Base-by-base conservation (phyloP, 306 rosid species). In the Sphenostylis stenocarpa region DNA sequence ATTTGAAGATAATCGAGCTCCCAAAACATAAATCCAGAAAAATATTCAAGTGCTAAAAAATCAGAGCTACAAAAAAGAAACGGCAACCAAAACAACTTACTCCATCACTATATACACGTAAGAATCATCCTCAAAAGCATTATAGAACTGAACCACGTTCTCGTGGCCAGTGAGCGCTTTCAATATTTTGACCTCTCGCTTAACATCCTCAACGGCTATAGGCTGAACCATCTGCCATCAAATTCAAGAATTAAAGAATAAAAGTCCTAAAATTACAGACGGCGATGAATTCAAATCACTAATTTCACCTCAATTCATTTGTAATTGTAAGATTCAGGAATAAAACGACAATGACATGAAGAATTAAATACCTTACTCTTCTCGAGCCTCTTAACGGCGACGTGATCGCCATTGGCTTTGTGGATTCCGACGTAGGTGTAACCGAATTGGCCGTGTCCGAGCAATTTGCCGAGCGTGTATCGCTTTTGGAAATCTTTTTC, bases 401-500 rank as follows among this genome's bases (percentile, higher is more conserved):
- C 97, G 28, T 93, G 91, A 82, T 91, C 87, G 67, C 88, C 97
- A 75, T 85, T 86, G 33, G 64, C 81, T 80, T 84, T 89, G 69
- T 91, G 89, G 15, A 77, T 74, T n/a, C 90, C 97, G 5, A 86
- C 95, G 65, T 82, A 91, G 15, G 97, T 91, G 63, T 91, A 91
- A 13, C 97, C 97, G 77, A 91, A 91, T 73, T 91, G 97, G 6
- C 97, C 97, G 15, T 91, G 94, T 5, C 97, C 97, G 11, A 91
- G 82, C 87, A 91, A 75, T 75, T 90, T 91, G 39, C 97, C 97
- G 16, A 91, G 85, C 76, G 87, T 67, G 81, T 86, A 91, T 0
- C 94, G 72, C 29, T 9, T 6, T 17, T 69, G 84, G 73, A 91
- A 91, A 72, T 91, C 85, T 73, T 91, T 91, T 7, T 80, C 60